phyloP scores from a whole-genome alignment of 2,329 filamentous ascomycete species.

The Beauveria bassiana region DNA sequence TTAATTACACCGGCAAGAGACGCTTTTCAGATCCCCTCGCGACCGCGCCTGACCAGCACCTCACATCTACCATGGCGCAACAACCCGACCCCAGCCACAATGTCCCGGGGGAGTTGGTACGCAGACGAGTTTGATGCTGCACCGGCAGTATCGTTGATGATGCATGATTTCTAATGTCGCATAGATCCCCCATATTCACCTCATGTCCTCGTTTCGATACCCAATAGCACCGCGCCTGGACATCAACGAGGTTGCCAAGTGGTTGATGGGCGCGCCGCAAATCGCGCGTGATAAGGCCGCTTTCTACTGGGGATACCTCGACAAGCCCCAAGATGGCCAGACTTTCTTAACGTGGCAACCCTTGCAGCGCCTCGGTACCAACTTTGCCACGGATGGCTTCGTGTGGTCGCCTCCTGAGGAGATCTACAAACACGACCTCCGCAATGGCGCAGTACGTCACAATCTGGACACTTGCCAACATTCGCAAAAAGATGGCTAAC shows the following conservation, averaged over 20 bases:
- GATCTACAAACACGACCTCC: constrained; percentile 64
- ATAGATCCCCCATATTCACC: constrained; percentile 81
- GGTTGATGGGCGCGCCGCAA: constrained; percentile 75
- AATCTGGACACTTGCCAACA: constrained; percentile 7
- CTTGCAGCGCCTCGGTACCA: constrained; percentile 57
- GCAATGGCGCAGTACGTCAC: constrained; percentile 47
- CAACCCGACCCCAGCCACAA: constrained; percentile 32
- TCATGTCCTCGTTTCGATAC: constrained; percentile 78
- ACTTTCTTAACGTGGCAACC: constrained; percentile 88
- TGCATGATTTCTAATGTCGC: not conserved
- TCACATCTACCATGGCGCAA: constrained; percentile 26
- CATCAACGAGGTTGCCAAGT: constrained; percentile 71
- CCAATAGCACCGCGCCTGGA: constrained; percentile 64
- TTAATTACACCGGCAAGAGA: not conserved
- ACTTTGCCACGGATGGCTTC: constrained; percentile 86
- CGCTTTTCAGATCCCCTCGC: not conserved
- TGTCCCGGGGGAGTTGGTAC: constrained; percentile 35
- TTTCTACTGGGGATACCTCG: constrained; percentile 90
- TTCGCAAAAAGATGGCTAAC: not conserved
- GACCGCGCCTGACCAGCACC: constrained; percentile 3
- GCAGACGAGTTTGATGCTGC: constrained; percentile 13
- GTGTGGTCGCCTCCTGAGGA: constrained; percentile 81
- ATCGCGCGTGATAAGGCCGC: constrained; percentile 77
- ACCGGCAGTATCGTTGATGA: not conserved
- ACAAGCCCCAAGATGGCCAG: constrained; percentile 72